A percentile compares a stretch with the other conserved stretches of the same genome.
phyloP scores from a whole-genome alignment of 129 eudicot species.

The Flaveria sonorensis region DNA sequence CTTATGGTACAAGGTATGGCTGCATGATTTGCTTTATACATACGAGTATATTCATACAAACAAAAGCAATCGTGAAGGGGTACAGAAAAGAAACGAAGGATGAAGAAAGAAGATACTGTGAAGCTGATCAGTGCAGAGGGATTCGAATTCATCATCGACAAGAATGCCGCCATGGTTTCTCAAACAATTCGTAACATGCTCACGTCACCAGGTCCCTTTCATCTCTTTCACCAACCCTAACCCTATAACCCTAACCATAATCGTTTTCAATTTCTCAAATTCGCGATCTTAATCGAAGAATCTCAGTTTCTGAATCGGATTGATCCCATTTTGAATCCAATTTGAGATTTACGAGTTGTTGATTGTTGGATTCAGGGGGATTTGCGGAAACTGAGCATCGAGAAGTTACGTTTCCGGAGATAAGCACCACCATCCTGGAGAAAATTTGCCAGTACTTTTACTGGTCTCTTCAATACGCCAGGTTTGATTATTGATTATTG shows the following conservation, averaged over 20 bases:
- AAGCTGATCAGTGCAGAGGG: no score
- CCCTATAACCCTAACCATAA: constrained; percentile 23
- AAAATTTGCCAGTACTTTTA: constrained; percentile 94
- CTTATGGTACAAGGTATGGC: no score
- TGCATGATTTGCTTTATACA: no score
- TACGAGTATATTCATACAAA: no score
- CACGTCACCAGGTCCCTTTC: constrained; percentile 74
- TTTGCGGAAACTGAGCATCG: constrained; percentile 86
- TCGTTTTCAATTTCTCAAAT: background rate
- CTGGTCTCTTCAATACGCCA: constrained; percentile 97
- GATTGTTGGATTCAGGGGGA: constrained; percentile 46
- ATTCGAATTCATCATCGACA: constrained; percentile 85
- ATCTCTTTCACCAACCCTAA: background rate
- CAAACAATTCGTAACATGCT: constrained; percentile 96
- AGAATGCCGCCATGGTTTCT: constrained; percentile 95
- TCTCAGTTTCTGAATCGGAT: background rate
- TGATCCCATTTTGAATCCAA: background rate
- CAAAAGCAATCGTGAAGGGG: no score
- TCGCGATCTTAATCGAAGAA: background rate
- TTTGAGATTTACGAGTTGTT: background rate
- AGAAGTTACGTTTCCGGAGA: constrained; percentile 85
- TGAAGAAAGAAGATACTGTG: no score
- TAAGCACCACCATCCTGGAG: constrained; percentile 79
- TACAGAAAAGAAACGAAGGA: no score
- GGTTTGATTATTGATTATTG: no score